Evolutionary conservation across 2,329 filamentous ascomycete species (phyloP).

Genomic region (Botrytis hyacinthi): DNA sequence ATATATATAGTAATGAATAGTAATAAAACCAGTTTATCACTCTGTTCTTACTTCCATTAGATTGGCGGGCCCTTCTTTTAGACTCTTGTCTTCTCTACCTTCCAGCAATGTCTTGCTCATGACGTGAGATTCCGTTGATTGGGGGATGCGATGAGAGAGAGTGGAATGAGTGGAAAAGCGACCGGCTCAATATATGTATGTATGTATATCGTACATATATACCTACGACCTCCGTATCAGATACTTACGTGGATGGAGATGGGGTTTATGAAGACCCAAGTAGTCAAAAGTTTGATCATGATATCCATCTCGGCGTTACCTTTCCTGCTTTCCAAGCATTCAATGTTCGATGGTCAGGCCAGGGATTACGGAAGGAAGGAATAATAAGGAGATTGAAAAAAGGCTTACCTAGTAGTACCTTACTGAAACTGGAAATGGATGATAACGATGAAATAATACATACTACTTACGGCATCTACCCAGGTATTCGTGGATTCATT

Average conservation of each 20-base stretch:
- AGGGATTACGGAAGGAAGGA: conserved; percentile 14
- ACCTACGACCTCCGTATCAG: too few species aligned
- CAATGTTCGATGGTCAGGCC: background rate
- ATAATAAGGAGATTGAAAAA: background rate
- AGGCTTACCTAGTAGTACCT: background rate
- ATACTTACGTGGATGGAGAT: background rate
- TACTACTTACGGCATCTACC: background rate
- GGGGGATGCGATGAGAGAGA: background rate
- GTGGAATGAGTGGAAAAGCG: background rate
- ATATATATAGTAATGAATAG: background rate
- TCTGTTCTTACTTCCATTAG: background rate
- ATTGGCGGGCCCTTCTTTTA: background rate
- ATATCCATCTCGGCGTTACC: background rate
- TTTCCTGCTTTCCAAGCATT: background rate
- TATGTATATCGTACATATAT: too few species aligned
- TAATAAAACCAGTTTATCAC: background rate
- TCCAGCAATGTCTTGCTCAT: background rate
- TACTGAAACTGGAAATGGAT: background rate
- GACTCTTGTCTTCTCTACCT: background rate
- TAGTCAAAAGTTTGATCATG: too few species aligned
- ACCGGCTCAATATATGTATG: too few species aligned
- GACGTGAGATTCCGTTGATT: background rate
- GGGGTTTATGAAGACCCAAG: too few species aligned
- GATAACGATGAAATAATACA: background rate
- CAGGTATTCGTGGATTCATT: background rate